These are phyloP conservation scores for Dryas octopetala DNA, from an alignment of 306 rosid species.

Conservation along the genomic window DNA sequence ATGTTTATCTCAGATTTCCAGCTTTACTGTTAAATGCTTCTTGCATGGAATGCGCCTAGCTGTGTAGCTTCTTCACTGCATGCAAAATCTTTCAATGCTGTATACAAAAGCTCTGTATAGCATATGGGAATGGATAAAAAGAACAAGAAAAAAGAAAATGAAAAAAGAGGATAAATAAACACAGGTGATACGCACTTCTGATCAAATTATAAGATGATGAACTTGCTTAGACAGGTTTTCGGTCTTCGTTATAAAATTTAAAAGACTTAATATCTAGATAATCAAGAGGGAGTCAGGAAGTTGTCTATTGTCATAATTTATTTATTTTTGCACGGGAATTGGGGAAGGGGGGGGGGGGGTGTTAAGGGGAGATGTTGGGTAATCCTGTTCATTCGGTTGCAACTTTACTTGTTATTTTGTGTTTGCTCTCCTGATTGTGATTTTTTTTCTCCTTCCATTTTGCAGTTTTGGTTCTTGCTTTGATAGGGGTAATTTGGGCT, in stretches of 20 bases:
- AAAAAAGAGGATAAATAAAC: too few species aligned
- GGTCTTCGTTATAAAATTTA: not conserved
- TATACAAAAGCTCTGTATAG: not conserved
- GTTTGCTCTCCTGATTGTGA: not conserved
- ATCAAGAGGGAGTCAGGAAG: too few species aligned
- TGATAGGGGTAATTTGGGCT: slow-evolving; percentile 25
- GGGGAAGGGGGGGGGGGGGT: too few species aligned
- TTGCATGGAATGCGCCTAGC: not conserved
- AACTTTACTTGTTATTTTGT: not conserved
- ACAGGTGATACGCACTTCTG: too few species aligned
- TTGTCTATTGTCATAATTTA: not conserved
- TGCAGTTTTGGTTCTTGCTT: slow-evolving; percentile 37
- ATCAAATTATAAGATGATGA: too few species aligned
- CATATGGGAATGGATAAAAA: not conserved
- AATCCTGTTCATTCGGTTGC: not conserved
- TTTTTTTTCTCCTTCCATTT: not conserved
- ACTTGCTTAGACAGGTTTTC: not conserved
- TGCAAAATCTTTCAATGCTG: not conserved
- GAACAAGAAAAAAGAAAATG: not conserved
- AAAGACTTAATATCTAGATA: too few species aligned
- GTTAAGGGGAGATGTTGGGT: too few species aligned
- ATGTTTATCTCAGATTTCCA: slow-evolving; percentile 26
- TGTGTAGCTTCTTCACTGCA: not conserved
- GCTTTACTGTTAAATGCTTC: not conserved
- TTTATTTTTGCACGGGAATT: not conserved